Conservation (phyloP, 768 basidiomycete species). For the Tulasnella sp. region DNA sequence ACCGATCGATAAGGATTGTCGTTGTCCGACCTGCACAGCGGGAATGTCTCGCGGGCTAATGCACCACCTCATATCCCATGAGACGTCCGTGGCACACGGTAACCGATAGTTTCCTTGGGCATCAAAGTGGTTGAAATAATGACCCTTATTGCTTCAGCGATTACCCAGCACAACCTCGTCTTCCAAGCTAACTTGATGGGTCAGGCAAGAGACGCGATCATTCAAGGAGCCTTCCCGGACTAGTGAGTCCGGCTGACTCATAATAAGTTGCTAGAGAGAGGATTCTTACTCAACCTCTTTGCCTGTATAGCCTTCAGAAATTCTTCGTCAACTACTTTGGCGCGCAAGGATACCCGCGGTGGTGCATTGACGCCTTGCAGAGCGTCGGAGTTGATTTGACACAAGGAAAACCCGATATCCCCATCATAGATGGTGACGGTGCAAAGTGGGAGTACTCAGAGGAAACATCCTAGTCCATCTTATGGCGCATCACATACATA, state of each 20-base stretch:
- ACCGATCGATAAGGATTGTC: constrained; percentile 65
- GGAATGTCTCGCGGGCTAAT: constrained; percentile 62
- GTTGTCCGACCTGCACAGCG: constrained; percentile 72
- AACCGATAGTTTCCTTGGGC: constrained; percentile 19
- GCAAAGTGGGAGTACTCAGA: constrained; percentile 53
- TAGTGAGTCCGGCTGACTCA: constrained; percentile 23
- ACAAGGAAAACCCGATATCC: constrained; percentile 37
- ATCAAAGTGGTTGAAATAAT: background rate
- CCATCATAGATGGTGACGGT: constrained; percentile 45
- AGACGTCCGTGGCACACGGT: constrained; percentile 84
- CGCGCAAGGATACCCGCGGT: constrained; percentile 67
- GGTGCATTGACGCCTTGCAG: constrained; percentile 76
- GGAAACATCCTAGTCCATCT: background rate
- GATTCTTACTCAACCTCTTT: no score
- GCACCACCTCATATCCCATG: constrained; percentile 63
- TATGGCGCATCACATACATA: background rate
- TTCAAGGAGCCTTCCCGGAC: constrained; percentile 63
- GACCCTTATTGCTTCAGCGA: constrained; percentile 33
- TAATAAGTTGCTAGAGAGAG: no score
- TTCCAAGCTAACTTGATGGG: constrained; percentile 87
- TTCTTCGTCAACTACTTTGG: constrained; percentile 77
- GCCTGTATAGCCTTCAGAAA: constrained; percentile 42
- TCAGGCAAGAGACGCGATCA: constrained; percentile 68
- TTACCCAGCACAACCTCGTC: constrained; percentile 72
- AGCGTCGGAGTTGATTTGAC: constrained; percentile 78